Evolutionary conservation across 208 protist species (phyloP).

Genomic region (Crithidia expoeki): DNA sequence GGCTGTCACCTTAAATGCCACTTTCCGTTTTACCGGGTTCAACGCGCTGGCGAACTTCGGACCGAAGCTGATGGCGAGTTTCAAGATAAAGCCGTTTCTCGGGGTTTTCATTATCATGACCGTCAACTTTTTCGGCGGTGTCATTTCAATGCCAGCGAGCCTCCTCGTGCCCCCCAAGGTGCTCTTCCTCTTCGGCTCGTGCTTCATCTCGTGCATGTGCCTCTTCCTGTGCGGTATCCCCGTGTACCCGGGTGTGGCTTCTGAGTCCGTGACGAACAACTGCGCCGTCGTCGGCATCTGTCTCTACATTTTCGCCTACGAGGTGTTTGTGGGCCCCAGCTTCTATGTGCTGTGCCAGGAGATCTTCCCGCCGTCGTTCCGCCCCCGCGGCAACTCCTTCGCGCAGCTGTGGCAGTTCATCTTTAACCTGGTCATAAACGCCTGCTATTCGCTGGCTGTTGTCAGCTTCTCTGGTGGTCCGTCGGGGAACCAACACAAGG

Average conservation of each 20-base stretch:
- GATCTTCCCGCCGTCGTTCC: slow-evolving; percentile 60
- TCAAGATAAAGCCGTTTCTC: slow-evolving; percentile 41
- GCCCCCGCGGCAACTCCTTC: slow-evolving; percentile 46
- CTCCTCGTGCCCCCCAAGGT: slow-evolving; percentile 33
- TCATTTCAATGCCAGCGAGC: slow-evolving; percentile 44
- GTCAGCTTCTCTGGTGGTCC: slow-evolving; percentile 18
- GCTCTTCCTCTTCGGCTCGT: slow-evolving; percentile 36
- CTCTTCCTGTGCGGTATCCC: slow-evolving; percentile 55
- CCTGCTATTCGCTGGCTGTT: slow-evolving; percentile 21
- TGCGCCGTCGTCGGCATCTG: slow-evolving; percentile 53
- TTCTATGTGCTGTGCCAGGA: slow-evolving; percentile 61
- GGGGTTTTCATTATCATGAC: slow-evolving; percentile 60
- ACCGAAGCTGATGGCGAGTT: slow-evolving; percentile 46
- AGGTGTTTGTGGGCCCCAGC: slow-evolving; percentile 53
- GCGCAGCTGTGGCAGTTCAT: slow-evolving; percentile 54
- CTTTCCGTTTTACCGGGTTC: slow-evolving; percentile 68
- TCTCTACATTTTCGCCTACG: slow-evolving; percentile 57
- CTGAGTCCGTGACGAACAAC: slow-evolving; percentile 32
- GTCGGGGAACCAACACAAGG: slow-evolving; percentile 24
- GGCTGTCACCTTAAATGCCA: slow-evolving; percentile 34
- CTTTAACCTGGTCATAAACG: slow-evolving; percentile 69
- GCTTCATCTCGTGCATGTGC: slow-evolving; percentile 43
- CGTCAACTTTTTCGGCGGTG: slow-evolving; percentile 51
- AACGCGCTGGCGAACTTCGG: slow-evolving; percentile 73
- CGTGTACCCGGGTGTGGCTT: slow-evolving; percentile 50